Evolutionary conservation across 257 asterid species (phyloP), one percentile per base, ranked within the genome.

Genomic region (Perilla frutescens): DNA sequence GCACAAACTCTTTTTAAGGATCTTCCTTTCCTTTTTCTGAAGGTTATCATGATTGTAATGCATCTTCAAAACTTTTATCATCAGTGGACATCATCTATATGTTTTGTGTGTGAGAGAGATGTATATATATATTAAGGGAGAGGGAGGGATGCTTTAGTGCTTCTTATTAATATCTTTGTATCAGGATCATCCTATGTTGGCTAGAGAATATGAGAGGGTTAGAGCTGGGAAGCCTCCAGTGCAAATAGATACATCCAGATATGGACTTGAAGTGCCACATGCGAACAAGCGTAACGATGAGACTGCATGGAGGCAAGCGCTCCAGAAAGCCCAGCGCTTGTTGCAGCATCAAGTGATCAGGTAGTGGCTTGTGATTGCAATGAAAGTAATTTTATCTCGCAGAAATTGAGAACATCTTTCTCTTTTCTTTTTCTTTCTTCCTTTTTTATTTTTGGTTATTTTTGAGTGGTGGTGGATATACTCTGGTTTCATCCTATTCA

Each of bases 311-410:
- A 85, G 83, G 81, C 96, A 84, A 74, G 83, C 95, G 1, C 83
- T 95, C 48, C 96, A 85, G 80, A 92, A 90, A 80, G 93, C 92
- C 79, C 99, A 92, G 78, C 88, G 97, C 31, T 81, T 95, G 77
- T 79, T 95, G 87, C 97, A 90, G 85, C 99, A 95, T 83, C 98
- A 95, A 86, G 98, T 89, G 64, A 83, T 92, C 82, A 90, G 98
- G 99, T 92, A 76, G 34, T 39, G 57, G 62, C 57, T 66, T 66
- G 76, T 77, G 55, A 53, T 63, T 66, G 61, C 44, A 49, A 3
- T 54, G 63, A 15, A 7, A 12, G 8, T 29, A 60, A 20, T 56
- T 45, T 48, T 51, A 40, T 48, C 10, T 40, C 69, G 37, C 37
- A 70, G 48, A 7, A 77, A 37, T 12, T 14, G 12, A n/a, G 39